A percentile compares a stretch with the other conserved stretches of the same genome.
phyloP scores from a whole-genome alignment of 2,329 filamentous ascomycete genomes.

The Zasmidium angulare region DNA sequence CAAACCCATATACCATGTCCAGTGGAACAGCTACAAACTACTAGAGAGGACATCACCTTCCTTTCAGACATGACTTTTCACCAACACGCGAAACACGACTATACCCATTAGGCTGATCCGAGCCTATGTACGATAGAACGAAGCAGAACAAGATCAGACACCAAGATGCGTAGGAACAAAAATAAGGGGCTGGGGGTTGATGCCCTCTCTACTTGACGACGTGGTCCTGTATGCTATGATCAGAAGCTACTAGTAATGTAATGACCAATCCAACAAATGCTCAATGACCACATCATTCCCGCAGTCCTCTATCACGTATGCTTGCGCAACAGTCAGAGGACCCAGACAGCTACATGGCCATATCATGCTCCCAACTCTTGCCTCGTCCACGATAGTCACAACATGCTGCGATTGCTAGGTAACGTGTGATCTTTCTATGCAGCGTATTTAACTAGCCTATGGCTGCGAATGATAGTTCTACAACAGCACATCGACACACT shows the following conservation, averaged over 20 bases:
- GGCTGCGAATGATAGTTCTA: no score
- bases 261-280: background rate
- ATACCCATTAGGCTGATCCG: background rate
- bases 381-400: no score
- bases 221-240: background rate
- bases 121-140: background rate
- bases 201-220: background rate
- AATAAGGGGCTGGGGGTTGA: background rate
- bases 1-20: slow-evolving; percentile 37
- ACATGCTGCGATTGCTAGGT: no score
- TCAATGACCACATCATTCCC: no score
- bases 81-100: background rate
- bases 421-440: no score
- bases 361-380: no score
- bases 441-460: no score
- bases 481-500: no score
- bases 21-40: slow-evolving; percentile 33
- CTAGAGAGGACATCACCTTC: slow-evolving; percentile 14
- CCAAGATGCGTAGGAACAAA: background rate
- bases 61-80: background rate
- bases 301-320: no score
- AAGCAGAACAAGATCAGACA: background rate
- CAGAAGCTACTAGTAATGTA: background rate
- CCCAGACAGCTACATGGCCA: no score
- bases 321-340: no score